Percentiles rank a stretch among this genome's conserved stretches.
These are phyloP conservation scores for Trifolium fragiferum DNA, from an alignment of 306 rosid species.

Conservation along the genomic window DNA sequence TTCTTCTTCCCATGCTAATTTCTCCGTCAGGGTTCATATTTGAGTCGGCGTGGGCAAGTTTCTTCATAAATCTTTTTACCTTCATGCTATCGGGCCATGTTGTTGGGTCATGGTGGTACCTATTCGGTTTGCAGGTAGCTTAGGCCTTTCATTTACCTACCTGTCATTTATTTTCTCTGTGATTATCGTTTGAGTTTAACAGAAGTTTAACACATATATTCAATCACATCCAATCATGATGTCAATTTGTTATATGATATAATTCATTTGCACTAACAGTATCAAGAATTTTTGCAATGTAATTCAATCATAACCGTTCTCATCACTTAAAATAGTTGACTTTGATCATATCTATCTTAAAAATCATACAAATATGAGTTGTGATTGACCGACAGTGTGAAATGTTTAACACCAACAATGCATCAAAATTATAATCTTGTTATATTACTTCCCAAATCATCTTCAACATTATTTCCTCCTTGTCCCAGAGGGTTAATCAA, in stretches of 20 bases:
- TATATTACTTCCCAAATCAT: neutral
- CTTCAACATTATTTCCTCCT: slow-evolving; percentile 32
- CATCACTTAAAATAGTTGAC: no score
- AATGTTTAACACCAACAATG: no score
- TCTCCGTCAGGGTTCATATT: slow-evolving; percentile 73
- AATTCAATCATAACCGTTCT: no score
- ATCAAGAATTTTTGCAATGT: no score
- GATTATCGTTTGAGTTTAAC: neutral
- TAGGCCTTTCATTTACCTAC: slow-evolving; percentile 1
- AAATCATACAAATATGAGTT: no score
- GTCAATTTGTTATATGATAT: neutral
- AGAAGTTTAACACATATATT: neutral
- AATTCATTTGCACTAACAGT: no score
- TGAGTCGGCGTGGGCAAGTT: slow-evolving; percentile 85
- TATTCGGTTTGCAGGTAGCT: slow-evolving; percentile 82
- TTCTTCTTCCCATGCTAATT: slow-evolving; percentile 68
- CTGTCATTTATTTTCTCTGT: neutral
- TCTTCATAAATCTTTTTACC: slow-evolving; percentile 74
- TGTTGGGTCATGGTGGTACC: slow-evolving; percentile 90
- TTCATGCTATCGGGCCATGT: slow-evolving; percentile 75
- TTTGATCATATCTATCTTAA: no score
- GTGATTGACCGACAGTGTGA: no score
- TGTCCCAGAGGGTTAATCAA: slow-evolving; percentile 72
- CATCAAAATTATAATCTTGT: neutral
- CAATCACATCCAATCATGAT: neutral